Conservation (phyloP, 495 filamentous ascomycete genomes). For the Tuber borchii region DNA sequence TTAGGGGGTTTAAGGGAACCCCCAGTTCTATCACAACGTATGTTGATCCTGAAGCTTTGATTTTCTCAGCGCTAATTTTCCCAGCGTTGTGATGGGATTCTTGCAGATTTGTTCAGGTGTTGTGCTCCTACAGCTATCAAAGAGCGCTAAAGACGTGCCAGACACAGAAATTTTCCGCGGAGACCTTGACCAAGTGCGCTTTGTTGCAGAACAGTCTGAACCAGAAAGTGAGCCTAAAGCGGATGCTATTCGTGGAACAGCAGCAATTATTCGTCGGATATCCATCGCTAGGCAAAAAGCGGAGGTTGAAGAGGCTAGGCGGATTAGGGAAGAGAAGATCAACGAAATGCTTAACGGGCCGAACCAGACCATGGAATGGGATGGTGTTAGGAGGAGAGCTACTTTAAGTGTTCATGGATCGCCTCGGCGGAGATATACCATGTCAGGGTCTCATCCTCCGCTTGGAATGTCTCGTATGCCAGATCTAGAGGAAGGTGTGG, state of each 20-base stretch:
- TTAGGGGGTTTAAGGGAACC: conserved; percentile 88
- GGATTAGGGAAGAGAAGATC: conserved; percentile 69
- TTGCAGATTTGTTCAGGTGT: conserved; percentile 90
- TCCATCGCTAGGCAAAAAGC: conserved; percentile 68
- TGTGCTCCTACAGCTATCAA: conserved; percentile 94
- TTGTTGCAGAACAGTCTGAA: conserved; percentile 88
- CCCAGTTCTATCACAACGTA: conserved; percentile 66
- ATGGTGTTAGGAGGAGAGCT: conserved; percentile 77
- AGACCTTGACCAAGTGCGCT: conserved; percentile 88
- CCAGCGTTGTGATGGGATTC: conserved; percentile 75
- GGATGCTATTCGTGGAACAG: conserved; percentile 87
- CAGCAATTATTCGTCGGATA: conserved; percentile 78
- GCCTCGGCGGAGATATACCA: conserved; percentile 43
- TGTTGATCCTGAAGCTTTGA: background rate
- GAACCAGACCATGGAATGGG: conserved; percentile 82
- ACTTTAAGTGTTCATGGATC: conserved; percentile 50
- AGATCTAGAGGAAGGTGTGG: conserved; percentile 53
- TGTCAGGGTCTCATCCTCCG: conserved; percentile 63
- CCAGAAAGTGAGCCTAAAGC: conserved; percentile 93
- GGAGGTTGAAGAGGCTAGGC: conserved; percentile 72
- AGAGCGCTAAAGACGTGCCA: conserved; percentile 94
- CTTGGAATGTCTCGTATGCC: conserved; percentile 85
- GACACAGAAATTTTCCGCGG: conserved; percentile 89
- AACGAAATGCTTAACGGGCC: conserved; percentile 63
- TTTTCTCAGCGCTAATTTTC: background rate